phyloP scores from a whole-genome alignment of 1,139 yeast species.

The Wickerhamomyces sp. region DNA sequence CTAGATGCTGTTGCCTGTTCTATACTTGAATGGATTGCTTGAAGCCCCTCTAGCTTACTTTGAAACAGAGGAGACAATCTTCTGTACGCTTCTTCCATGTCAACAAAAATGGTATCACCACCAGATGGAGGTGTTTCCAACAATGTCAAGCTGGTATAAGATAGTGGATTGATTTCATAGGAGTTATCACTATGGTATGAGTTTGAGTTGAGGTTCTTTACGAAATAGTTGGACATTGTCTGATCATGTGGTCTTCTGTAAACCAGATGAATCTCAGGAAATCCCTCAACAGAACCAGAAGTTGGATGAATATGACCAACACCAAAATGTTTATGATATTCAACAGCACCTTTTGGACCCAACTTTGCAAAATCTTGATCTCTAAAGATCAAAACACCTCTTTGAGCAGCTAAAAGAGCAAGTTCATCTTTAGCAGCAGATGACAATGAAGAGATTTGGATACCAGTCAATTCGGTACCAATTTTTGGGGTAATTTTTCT shows the following conservation, averaged over 20 bases:
- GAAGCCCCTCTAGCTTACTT: conserved; percentile 46
- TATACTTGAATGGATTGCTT: conserved; percentile 58
- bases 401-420: conserved; percentile 57
- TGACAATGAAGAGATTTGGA: conserved; percentile 49
- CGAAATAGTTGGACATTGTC: conserved; percentile 31
- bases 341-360: conserved; percentile 48
- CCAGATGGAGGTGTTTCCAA: conserved; percentile 58
- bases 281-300: conserved; percentile 58
- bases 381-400: conserved; percentile 64
- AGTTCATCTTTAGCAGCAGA: conserved; percentile 57
- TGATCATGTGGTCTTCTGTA: conserved; percentile 43
- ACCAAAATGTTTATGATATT: conserved; percentile 59
- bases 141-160: conserved; percentile 55
- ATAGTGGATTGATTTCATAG: conserved; percentile 69
- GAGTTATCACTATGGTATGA: conserved; percentile 65
- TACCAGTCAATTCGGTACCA: conserved; percentile 56
- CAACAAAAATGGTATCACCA: conserved; percentile 67
- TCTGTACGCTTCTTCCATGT: conserved; percentile 58
- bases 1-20: conserved; percentile 57
- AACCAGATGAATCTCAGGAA: conserved; percentile 57
- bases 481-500: conserved; percentile 42
- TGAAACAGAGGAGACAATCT: conserved; percentile 58
- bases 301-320: conserved; percentile 70
- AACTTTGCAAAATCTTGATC: conserved; percentile 54
- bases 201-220: conserved; percentile 31